These are phyloP conservation scores for Podospora fimiseda DNA, from an alignment of 495 filamentous ascomycete species.

Conservation along the genomic window DNA sequence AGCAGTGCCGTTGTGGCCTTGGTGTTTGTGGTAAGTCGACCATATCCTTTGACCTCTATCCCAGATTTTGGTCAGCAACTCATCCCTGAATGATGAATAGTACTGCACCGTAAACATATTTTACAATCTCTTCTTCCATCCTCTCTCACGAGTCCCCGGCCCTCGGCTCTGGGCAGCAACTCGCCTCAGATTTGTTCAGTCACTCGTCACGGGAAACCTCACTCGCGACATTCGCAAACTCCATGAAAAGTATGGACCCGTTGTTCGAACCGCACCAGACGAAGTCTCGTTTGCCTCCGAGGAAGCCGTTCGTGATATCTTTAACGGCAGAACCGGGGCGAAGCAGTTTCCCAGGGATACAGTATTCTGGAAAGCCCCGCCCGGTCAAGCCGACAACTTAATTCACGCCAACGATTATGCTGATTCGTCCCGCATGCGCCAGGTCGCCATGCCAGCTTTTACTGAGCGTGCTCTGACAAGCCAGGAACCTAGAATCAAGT, in stretches of 20 bases:
- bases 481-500: conserved; percentile 1
- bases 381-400: conserved; percentile 1
- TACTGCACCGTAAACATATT: not conserved
- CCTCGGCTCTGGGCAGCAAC: not conserved
- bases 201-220: not conserved
- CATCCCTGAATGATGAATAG: not conserved
- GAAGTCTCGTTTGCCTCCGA: not conserved
- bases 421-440: not conserved
- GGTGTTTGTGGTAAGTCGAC: not conserved
- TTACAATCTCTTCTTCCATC: conserved; percentile 3
- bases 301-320: not conserved
- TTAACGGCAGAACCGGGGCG: not conserved
- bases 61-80: not conserved
- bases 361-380: not conserved
- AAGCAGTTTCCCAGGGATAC: not conserved
- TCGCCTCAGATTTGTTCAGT: not conserved
- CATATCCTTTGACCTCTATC: not conserved
- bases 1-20: too few relatives aligned
- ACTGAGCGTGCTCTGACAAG: not conserved
- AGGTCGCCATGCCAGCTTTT: conserved; percentile 3
- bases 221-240: not conserved
- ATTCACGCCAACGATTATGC: not conserved
- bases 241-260: not conserved
- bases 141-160: not conserved
- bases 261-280: not conserved